phyloP scores from a whole-genome alignment of 2,329 filamentous ascomycete species.

The Aspergillus fijiensis region DNA sequence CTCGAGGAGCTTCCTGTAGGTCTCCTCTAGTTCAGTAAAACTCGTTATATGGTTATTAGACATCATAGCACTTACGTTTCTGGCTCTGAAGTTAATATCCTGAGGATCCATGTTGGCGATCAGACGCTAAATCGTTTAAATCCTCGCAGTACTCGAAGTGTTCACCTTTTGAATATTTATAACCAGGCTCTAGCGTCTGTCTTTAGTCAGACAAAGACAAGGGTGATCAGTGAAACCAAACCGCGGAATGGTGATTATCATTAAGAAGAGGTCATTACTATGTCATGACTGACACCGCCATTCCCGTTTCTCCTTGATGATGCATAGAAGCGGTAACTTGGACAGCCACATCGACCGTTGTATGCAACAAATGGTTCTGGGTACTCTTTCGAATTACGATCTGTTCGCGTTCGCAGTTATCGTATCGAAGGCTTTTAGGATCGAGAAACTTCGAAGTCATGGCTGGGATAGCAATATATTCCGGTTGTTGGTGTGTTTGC shows the following conservation, averaged over 20 bases:
- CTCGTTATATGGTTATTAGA: neutral
- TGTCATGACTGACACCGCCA: neutral
- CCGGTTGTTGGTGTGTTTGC: too few species aligned
- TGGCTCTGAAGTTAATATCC: too few species aligned
- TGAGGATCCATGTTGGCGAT: neutral
- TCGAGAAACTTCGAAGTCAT: too few species aligned
- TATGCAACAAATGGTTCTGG: too few species aligned
- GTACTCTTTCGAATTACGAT: too few species aligned
- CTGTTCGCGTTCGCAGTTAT: too few species aligned
- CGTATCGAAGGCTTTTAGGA: too few species aligned
- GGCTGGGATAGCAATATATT: too few species aligned
- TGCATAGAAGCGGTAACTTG: neutral
- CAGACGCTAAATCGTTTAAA: neutral
- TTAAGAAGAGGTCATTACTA: neutral
- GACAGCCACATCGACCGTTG: too few species aligned
- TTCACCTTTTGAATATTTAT: neutral
- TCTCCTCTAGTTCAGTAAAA: neutral
- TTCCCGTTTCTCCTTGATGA: neutral
- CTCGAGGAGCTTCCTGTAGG: neutral
- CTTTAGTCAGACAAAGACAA: neutral
- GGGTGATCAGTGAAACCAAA: neutral
- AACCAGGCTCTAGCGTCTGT: neutral
- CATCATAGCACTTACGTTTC: neutral
- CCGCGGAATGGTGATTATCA: neutral
- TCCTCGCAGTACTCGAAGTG: neutral